Percentiles rank a stretch among this genome's conserved stretches.
These are phyloP conservation scores for Annona cherimola DNA, from an alignment of 164 flowering plant genomes.

Conservation along the genomic window DNA sequence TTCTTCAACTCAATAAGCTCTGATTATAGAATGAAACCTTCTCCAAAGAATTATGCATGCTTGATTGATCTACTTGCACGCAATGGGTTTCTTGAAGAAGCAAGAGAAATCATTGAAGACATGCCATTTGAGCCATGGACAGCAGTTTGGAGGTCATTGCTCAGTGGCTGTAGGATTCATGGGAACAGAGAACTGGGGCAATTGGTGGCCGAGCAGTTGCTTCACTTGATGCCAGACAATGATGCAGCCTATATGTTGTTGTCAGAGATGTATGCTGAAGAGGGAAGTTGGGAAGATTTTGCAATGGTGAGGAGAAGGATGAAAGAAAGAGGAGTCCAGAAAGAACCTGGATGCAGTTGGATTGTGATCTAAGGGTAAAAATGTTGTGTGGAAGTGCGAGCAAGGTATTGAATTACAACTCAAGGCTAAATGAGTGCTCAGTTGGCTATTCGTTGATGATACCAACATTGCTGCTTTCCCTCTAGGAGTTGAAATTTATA, in stretches of 20 bases:
- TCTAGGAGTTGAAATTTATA: no score
- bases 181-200: constrained; percentile 38
- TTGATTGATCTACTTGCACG: constrained; percentile 52
- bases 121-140: constrained; percentile 63
- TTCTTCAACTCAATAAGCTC: constrained; percentile 33
- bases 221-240: constrained; percentile 34
- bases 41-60: constrained; percentile 39
- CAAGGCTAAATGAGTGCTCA: no score
- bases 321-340: constrained; percentile 23
- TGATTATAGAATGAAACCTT: constrained; percentile 33
- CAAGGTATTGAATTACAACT: background rate
- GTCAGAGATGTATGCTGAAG: constrained; percentile 34
- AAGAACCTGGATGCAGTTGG: constrained; percentile 43
- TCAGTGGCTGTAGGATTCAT: constrained; percentile 48
- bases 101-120: constrained; percentile 30
- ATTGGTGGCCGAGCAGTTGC: constrained; percentile 32
- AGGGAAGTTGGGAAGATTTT: constrained; percentile 42
- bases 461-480: no score
- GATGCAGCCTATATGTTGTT: constrained; percentile 34
- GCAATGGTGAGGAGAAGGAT: constrained; percentile 25
- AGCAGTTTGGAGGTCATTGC: constrained; percentile 47
- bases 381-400: background rate
- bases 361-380: constrained; percentile 14
- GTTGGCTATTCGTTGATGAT: no score
- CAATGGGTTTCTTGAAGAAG: constrained; percentile 43